Conservation (phyloP, 495 filamentous ascomycete genomes). For the Penicillium argentinense region DNA sequence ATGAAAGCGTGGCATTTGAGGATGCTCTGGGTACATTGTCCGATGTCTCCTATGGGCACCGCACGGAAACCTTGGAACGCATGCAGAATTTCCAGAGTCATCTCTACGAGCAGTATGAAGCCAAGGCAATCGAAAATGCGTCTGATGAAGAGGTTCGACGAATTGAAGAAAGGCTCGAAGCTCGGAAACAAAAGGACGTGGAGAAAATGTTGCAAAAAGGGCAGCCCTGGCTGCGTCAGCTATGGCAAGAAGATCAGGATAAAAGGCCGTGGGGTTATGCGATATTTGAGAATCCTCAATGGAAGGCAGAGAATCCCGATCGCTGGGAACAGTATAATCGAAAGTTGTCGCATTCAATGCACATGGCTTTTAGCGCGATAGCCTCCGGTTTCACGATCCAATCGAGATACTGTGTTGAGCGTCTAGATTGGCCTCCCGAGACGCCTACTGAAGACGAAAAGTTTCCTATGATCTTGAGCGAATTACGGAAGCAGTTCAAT, state of each 20-base stretch:
- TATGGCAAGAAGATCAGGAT: slow-evolving; percentile 2
- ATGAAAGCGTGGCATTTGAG: not conserved
- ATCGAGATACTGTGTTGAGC: not conserved
- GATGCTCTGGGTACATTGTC: not conserved
- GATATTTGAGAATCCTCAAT: not conserved
- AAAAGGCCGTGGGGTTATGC: slow-evolving; percentile 4
- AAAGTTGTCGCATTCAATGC: not conserved
- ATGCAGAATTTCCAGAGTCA: not conserved
- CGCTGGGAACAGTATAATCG: slow-evolving; percentile 1
- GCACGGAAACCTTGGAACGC: not conserved
- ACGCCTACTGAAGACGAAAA: not conserved
- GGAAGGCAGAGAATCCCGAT: slow-evolving; percentile 3
- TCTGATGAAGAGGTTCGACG: not conserved
- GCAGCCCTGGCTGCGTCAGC: not conserved
- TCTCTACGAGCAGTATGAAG: not conserved
- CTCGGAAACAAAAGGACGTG: not conserved
- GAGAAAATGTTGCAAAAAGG: not conserved
- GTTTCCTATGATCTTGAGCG: not conserved
- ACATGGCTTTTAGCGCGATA: not conserved
- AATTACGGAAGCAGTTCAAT: slow-evolving; percentile 3
- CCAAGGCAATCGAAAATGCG: slow-evolving; percentile 1
- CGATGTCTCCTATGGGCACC: not conserved
- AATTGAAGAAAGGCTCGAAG: not conserved
- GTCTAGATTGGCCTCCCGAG: slow-evolving; percentile 1
- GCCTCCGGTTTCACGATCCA: not conserved